Evolutionary conservation across 2,329 filamentous ascomycete genomes (phyloP), one percentile per base, ranked within the genome.

Genomic region (Monilinia polystroma): DNA sequence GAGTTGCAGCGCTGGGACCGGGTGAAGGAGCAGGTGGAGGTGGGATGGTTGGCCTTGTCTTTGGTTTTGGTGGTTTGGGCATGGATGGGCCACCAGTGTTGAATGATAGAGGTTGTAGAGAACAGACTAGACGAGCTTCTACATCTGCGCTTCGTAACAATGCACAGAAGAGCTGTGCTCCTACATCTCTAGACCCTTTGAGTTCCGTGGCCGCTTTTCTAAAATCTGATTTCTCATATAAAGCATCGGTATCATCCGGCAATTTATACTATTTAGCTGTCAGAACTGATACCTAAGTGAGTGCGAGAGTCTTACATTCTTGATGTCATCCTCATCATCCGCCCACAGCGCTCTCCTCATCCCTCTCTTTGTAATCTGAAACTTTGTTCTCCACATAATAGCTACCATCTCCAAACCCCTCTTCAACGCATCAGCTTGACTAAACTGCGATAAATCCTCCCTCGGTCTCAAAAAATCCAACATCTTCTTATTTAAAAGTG

Each of bases 81-180:
- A 74, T 82, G 80, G 62, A 74, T 75, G 14, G 82, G 77, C 38
- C 80, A 79, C 67, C 79, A 70, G 66, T 79, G 53, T 64, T 72
- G 83, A 76, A 77, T 4, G 74, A 73, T 0, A 99, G 81, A 1
- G 89, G 87, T 72, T 99, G 95, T 4, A 99, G 80, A 5, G 95
- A 99, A 77, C 93, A 97, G 0, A 98, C 90, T 5, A 99, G 82
- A 16, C 95, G 85, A 6, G 91, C 84, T 70, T 92, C 87, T 8
- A 98, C 87, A 3, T 92, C 93, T n/a, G 85, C 87, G n/a, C 87
- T 86, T 23, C 95, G 88, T 4, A 99, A 82, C 43, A 98, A 78
- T 3, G 93, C 90, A 76, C 95, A 98, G 74, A 96, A 97, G 0
- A 99, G 78, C 76, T 98, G 93, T 1, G 92, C 91, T 0, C 93